These are phyloP conservation scores for Beauveria sp. DNA, from an alignment of 2,329 filamentous ascomycete genomes.

Conservation along the genomic window DNA sequence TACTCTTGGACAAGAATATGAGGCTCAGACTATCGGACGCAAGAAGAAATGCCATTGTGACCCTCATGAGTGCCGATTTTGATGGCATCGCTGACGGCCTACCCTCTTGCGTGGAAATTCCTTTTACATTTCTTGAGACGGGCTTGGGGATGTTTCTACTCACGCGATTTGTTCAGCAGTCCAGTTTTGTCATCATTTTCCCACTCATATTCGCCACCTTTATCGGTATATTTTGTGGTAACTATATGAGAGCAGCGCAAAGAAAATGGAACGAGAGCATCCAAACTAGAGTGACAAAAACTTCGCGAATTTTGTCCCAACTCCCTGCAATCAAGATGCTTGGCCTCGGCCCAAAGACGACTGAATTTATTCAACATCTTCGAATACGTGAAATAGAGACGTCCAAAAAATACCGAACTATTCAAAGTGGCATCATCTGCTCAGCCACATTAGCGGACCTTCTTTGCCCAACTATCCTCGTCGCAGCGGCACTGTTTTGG, in stretches of 20 bases:
- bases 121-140: background rate
- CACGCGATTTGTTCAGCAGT: background rate
- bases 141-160: background rate
- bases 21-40: background rate
- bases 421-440: background rate
- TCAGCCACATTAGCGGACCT: background rate
- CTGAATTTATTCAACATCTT: background rate
- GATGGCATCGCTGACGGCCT: background rate
- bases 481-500: background rate
- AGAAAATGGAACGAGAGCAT: background rate
- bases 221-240: background rate
- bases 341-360: background rate
- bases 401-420: background rate
- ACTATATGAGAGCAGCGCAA: background rate
- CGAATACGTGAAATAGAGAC: background rate
- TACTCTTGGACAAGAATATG: background rate
- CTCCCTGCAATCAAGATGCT: background rate
- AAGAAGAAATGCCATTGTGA: background rate
- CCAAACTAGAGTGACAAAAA: background rate
- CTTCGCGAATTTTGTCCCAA: background rate
- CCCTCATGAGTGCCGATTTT: background rate
- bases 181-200: background rate
- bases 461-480: background rate
- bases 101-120: background rate
- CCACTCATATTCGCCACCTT: background rate